Conservation (phyloP, 768 basidiomycete genomes). For the Trametes coccinea region DNA sequence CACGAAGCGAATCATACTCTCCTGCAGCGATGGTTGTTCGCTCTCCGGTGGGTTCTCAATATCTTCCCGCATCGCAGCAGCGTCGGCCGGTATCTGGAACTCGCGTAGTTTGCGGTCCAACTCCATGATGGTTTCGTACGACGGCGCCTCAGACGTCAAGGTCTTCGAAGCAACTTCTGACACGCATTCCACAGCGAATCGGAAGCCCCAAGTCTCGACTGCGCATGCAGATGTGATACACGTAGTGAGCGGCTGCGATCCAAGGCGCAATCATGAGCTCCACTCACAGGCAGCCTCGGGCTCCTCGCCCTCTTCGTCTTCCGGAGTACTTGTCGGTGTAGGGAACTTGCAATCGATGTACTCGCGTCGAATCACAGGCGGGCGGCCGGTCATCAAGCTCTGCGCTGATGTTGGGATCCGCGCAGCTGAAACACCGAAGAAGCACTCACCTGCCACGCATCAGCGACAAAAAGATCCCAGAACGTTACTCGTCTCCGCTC, state of each 20-base stretch:
- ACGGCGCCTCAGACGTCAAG: conserved; percentile 62
- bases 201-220: conserved; percentile 65
- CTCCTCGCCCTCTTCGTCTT: conserved; percentile 28
- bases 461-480: conserved; percentile 77
- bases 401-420: conserved; percentile 28
- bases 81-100: conserved; percentile 52
- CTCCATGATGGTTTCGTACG: conserved; percentile 64
- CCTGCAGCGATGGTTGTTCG: conserved; percentile 25
- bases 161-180: conserved; percentile 63
- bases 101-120: conserved; percentile 71
- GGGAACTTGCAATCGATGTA: conserved; percentile 72
- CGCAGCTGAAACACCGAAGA: not conserved
- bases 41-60: conserved; percentile 24
- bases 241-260: not conserved
- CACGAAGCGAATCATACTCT: conserved; percentile 42
- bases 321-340: conserved; percentile 25
- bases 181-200: conserved; percentile 66
- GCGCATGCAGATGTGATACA: not conserved
- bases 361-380: conserved; percentile 63
- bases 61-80: conserved; percentile 38
- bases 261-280: not conserved
- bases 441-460: conserved; percentile 61
- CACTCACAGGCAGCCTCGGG: conserved; percentile 19
- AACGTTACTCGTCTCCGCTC: conserved; percentile 68
- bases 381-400: conserved; percentile 71